Evolutionary conservation across 2,329 filamentous ascomycete genomes (phyloP).

Genomic region (Calonectria pauciramosa): DNA sequence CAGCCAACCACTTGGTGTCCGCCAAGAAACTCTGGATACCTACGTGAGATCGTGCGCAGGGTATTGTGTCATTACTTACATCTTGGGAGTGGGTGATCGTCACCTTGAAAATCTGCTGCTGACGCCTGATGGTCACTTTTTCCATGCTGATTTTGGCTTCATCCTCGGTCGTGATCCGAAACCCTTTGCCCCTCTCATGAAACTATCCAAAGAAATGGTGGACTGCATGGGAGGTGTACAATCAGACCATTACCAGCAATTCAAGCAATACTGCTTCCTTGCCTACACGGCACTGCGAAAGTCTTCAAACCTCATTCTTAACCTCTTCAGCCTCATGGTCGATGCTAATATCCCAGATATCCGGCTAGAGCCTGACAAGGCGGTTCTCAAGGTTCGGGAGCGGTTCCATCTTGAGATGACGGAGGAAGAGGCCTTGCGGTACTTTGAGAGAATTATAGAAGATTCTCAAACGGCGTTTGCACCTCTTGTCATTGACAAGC

Average conservation of each 20-base stretch:
- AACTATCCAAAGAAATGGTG: conserved; percentile 97
- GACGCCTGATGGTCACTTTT: conserved; percentile 92
- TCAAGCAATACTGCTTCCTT: conserved; percentile 96
- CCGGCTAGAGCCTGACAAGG: conserved; percentile 90
- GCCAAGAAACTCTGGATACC: conserved; percentile 93
- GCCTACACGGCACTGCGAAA: conserved; percentile 94
- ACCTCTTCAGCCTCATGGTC: conserved; percentile 96
- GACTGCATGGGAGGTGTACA: conserved; percentile 94
- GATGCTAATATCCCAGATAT: conserved; percentile 98
- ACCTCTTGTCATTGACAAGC: conserved; percentile 92
- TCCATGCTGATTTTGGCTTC: conserved; percentile 98
- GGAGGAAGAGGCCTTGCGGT: conserved; percentile 91
- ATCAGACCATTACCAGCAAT: conserved; percentile 86
- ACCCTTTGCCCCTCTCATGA: conserved; percentile 97
- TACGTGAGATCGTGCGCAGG: conserved; percentile 97
- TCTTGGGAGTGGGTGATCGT: conserved; percentile 94
- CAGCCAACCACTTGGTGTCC: conserved; percentile 83
- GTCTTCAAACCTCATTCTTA: conserved; percentile 90
- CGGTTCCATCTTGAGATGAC: conserved; percentile 91
- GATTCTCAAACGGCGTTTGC: conserved; percentile 92
- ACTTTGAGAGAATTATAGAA: conserved; percentile 91
- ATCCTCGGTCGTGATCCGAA: conserved; percentile 98
- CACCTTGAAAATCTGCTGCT: conserved; percentile 96
- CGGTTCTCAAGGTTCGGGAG: conserved; percentile 94
- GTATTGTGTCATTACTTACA: conserved; percentile 98